Base-by-base conservation (phyloP, 192 early-diverging fungal species). In the Entrophospora sp. region DNA sequence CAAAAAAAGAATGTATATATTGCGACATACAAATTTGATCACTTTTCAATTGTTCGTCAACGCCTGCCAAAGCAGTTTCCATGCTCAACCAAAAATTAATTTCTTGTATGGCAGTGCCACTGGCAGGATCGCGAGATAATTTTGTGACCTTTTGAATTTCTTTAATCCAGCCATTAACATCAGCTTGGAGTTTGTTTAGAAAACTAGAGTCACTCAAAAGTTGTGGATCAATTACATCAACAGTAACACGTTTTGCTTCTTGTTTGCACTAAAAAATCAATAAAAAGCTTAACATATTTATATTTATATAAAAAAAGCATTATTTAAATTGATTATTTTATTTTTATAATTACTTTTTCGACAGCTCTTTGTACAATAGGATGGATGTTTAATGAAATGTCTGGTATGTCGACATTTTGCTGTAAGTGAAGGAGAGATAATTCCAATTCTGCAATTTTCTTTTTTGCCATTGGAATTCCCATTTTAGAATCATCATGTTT, bases 81-180 rank as follows among this genome's bases (percentile, higher is more conserved):
- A 99, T 95, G 57, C 87, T 88, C 30, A 96, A 78, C 97, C 97
- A 99, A 74, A 98, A 99, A 77, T 95, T 96, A 77, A 99, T 95
- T 75, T 99, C 97, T 77, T 97, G 94, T 49, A 88, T 89, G 24
- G 96, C 94, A 5, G 91, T 90, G 7, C 94, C 95, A 20, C 88
- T 89, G 1, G 85, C 75, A 14, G 95, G 93, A 63, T 99, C 97
- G 51, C 97, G 86, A n/a, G 49, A 31, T 8, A 66, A 22, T 69
- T 93, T 91, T 40, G 96, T 97, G 16, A 99, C 96, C 69, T 97
- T 97, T 69, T 98, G 95, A 71, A 99, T 98, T 73, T 98, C 97
- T 70, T 94, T 95, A 75, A 98, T 93, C 97, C 97, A 99, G 4
- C 87, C 88, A 67, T 98, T 98, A 32, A 99, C 96, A 66, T 95